Percentiles rank a stretch among this genome's conserved stretches.
phyloP scores from a whole-genome alignment of 2,329 filamentous ascomycete genomes.

The Cephalotrichum gorgonifer region DNA sequence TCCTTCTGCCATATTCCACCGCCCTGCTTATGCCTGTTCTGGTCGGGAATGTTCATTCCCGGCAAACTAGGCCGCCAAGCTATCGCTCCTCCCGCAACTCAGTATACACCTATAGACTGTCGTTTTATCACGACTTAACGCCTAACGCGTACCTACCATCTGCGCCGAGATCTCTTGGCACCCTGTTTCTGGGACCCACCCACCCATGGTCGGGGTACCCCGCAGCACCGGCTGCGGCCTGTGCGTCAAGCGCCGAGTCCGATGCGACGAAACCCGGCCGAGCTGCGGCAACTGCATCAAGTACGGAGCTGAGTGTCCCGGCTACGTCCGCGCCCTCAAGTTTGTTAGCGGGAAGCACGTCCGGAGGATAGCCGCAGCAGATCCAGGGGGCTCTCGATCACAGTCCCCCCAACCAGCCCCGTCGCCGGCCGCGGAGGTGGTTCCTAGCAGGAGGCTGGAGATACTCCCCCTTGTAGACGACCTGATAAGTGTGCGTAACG shows the following conservation, averaged over 20 bases:
- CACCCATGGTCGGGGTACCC: slow-evolving; percentile 12
- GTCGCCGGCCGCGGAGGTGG: background rate
- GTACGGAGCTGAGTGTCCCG: slow-evolving; percentile 26
- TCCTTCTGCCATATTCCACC: no score
- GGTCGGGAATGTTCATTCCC: no score
- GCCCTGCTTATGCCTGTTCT: no score
- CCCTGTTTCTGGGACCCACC: no score
- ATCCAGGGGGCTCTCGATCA: background rate
- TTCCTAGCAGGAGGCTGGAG: background rate
- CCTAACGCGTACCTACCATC: no score
- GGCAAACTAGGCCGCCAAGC: no score
- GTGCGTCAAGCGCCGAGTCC: slow-evolving; percentile 28
- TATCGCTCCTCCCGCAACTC: no score
- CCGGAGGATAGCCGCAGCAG: slow-evolving; percentile 15
- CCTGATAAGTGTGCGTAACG: background rate
- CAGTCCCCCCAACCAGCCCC: background rate
- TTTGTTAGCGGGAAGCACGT: slow-evolving; percentile 28
- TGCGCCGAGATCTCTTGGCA: no score
- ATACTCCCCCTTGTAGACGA: slow-evolving; percentile 3
- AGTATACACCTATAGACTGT: no score
- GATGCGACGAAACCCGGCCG: slow-evolving; percentile 34
- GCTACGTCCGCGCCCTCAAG: slow-evolving; percentile 26
- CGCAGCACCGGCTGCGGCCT: slow-evolving; percentile 21
- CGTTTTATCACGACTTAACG: no score
- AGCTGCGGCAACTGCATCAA: slow-evolving; percentile 26